Conservation (phyloP, 108 stramenopile genomes). For the Asterionellopsis glacialis region DNA sequence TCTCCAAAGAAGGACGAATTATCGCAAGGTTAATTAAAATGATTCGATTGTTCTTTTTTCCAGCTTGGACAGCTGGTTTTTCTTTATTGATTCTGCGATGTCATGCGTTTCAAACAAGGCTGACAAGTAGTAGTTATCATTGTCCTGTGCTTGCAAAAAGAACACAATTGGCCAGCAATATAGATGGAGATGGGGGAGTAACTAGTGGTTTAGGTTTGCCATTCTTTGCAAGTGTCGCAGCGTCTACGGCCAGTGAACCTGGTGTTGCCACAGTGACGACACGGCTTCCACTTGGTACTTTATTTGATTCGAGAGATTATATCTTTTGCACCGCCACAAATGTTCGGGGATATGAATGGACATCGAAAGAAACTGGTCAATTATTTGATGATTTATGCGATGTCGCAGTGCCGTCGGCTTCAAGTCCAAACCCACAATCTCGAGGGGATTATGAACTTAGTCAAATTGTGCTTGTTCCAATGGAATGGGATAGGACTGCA, state of each 20-base stretch:
- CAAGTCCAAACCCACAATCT: not conserved
- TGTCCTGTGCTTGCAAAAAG: no score
- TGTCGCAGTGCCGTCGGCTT: constrained; percentile 10
- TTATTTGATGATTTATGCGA: constrained; percentile 46
- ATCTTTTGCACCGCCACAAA: constrained; percentile 40
- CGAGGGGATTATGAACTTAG: constrained; percentile 36
- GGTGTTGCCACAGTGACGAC: constrained; percentile 31
- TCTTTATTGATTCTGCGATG: no score
- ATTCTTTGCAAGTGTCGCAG: constrained; percentile 5
- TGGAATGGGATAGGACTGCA: constrained; percentile 36
- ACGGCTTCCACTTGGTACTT: constrained; percentile 40
- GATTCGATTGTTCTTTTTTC: no score
- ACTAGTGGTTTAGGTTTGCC: not conserved
- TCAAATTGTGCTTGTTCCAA: constrained; percentile 49
- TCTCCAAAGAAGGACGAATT: no score
- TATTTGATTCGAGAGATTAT: constrained; percentile 53
- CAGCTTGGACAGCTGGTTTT: no score
- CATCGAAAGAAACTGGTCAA: constrained; percentile 30
- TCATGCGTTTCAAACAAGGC: no score
- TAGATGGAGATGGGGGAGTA: no score
- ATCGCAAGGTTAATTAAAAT: no score
- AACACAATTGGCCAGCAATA: no score
- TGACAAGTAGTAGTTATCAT: no score
- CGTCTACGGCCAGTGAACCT: not conserved
- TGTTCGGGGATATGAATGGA: constrained; percentile 49